A percentile compares a stretch with the other conserved stretches of the same genome.
phyloP scores from a whole-genome alignment of 2,329 filamentous ascomycete species.

The Fusarium abutilonis region DNA sequence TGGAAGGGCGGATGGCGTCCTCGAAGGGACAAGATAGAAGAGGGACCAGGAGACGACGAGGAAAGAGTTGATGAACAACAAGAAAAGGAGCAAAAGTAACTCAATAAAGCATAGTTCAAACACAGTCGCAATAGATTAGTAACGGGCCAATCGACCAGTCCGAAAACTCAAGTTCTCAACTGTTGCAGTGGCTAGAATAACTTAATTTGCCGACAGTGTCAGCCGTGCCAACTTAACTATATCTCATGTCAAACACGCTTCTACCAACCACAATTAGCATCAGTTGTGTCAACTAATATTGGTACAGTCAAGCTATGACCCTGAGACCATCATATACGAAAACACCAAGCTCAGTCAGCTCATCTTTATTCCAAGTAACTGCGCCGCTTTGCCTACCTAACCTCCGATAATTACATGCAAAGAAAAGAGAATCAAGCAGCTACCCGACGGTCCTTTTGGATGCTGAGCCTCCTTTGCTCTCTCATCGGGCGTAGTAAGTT shows the following conservation, averaged over 20 bases:
- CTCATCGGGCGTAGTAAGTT: slow-evolving; percentile 9
- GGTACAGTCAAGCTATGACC: too few relatives aligned
- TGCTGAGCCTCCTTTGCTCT: slow-evolving; percentile 17
- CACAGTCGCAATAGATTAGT: background rate
- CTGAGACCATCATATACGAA: too few relatives aligned
- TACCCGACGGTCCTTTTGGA: background rate
- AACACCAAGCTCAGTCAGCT: too few relatives aligned
- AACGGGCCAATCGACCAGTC: background rate
- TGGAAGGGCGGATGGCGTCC: slow-evolving; percentile 48
- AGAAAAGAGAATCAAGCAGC: background rate
- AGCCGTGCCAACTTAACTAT: too few relatives aligned
- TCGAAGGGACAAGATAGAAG: slow-evolving; percentile 20
- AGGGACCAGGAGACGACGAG: slow-evolving; percentile 19
- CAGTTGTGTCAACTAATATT: too few relatives aligned
- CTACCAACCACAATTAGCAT: too few relatives aligned
- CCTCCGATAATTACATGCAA: background rate
- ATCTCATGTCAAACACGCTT: too few relatives aligned
- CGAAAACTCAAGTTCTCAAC: too few relatives aligned
- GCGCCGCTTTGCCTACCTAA: background rate
- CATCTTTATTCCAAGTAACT: too few relatives aligned
- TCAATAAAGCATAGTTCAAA: background rate
- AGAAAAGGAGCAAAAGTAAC: slow-evolving; percentile 9
- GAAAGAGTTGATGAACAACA: slow-evolving; percentile 9
- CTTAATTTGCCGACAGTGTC: too few relatives aligned
- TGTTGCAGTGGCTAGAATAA: too few relatives aligned